These are phyloP conservation scores for Cornus kousa DNA, from an alignment of 148 eudicot genomes.

Conservation along the genomic window DNA sequence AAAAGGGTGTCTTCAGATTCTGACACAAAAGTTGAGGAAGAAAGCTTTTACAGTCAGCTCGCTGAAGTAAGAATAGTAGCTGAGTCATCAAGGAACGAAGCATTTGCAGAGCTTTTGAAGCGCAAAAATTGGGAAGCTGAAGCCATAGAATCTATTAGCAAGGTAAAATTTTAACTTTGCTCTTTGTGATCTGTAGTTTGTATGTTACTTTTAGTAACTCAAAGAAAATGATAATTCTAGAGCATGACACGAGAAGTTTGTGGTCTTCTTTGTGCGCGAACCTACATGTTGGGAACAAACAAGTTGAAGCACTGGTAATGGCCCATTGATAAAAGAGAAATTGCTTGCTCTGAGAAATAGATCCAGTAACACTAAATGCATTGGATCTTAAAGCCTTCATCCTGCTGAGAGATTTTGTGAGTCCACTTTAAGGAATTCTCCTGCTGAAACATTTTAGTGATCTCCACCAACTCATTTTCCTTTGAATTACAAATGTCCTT, in stretches of 20 bases:
- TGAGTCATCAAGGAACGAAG: constrained; percentile 42
- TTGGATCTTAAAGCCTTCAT: not conserved
- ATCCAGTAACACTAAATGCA: not conserved
- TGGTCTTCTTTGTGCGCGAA: not conserved
- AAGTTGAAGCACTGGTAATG: not conserved
- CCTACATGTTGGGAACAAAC: not conserved
- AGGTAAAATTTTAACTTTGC: constrained; percentile 30
- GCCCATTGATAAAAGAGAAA: too few relatives aligned
- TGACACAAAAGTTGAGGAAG: constrained; percentile 42
- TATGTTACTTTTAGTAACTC: not conserved
- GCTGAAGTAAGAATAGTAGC: constrained; percentile 43
- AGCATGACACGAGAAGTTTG: not conserved
- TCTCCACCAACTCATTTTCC: not conserved
- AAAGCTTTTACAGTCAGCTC: constrained; percentile 36
- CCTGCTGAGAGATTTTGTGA: too few relatives aligned
- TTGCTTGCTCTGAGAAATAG: not conserved
- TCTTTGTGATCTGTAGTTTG: not conserved
- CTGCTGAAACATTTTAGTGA: not conserved
- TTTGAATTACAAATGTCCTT: too few relatives aligned
- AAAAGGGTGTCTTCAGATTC: constrained; percentile 31
- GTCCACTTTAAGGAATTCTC: not conserved
- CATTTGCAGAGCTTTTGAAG: constrained; percentile 41
- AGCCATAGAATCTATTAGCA: constrained; percentile 46
- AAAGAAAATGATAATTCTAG: not conserved
- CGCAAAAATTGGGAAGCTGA: constrained; percentile 50